Evolutionary conservation across 805 yeast species (phyloP).

Genomic region (Ogataea populi-albae): DNA sequence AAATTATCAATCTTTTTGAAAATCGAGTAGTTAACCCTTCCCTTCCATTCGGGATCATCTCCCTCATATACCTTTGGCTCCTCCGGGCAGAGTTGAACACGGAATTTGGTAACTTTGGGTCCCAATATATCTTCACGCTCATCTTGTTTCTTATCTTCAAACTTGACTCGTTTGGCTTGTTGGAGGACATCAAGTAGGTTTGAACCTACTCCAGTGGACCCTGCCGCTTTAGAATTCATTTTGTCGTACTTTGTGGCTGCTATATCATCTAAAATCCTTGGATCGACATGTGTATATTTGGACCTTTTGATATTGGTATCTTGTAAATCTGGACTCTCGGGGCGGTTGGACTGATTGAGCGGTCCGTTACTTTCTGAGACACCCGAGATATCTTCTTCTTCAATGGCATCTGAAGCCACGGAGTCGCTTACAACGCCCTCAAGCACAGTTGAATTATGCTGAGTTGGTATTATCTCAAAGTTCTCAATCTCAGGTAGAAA

Average conservation of each 20-base stretch:
- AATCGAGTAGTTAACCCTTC: conserved; percentile 15
- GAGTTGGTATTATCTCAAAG: conserved; percentile 14
- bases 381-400: neutral
- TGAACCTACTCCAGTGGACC: neutral
- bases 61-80: conserved; percentile 10
- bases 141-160: conserved; percentile 2
- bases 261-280: neutral
- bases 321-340: neutral
- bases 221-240: neutral
- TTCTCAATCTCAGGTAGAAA: conserved; percentile 13
- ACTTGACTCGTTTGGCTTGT: conserved; percentile 10
- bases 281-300: neutral
- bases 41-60: conserved; percentile 11
- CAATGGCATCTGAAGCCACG: neutral
- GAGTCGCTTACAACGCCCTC: neutral
- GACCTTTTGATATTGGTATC: neutral
- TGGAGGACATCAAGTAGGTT: conserved; percentile 8
- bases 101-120: conserved; percentile 13
- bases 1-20: conserved; percentile 12
- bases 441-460: neutral
- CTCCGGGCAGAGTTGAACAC: conserved; percentile 1
- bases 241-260: no score
- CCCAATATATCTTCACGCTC: conserved; percentile 1
- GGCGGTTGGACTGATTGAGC: neutral
- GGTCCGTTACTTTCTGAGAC: conserved; percentile 1